phyloP scores from a whole-genome alignment of 73 alveolate genomes.

The Stentor roeselii region DNA sequence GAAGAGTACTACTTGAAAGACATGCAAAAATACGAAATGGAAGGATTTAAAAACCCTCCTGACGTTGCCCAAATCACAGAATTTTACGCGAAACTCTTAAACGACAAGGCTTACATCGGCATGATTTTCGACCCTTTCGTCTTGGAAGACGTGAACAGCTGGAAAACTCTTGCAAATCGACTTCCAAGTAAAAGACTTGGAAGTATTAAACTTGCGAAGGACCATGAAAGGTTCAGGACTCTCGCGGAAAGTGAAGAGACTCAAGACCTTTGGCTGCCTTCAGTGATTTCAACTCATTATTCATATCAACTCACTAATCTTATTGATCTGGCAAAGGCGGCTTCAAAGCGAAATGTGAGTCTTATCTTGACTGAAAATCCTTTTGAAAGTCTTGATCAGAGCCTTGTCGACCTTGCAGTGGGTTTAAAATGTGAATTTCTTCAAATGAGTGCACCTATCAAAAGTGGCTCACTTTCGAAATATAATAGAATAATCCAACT shows the following conservation, averaged over 20 bases:
- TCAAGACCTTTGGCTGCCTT: not conserved
- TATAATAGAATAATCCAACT: conserved; percentile 17
- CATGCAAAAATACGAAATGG: conserved; percentile 19
- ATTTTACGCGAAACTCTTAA: conserved; percentile 7
- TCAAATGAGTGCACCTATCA: conserved; percentile 24
- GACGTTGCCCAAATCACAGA: conserved; percentile 20
- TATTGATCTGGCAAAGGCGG: conserved; percentile 1
- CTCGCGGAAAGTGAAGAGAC: conserved; percentile 11
- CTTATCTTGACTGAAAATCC: conserved; percentile 16
- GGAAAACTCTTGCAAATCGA: not conserved
- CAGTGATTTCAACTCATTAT: not conserved
- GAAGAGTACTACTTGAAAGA: not conserved
- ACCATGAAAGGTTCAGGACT: not conserved
- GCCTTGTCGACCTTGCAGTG: not conserved
- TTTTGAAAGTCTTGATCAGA: not conserved
- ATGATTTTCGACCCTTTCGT: not conserved
- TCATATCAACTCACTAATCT: not conserved
- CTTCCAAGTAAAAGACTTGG: not conserved
- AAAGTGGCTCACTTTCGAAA: not conserved
- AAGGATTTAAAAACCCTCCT: conserved; percentile 10
- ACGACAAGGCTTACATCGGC: conserved; percentile 6
- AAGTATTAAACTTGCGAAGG: not conserved
- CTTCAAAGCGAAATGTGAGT: not conserved
- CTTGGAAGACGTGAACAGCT: not conserved
- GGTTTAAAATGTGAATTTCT: conserved; percentile 13